These are phyloP conservation scores for Fusarium sp. DNA, from an alignment of 2,329 filamentous ascomycete species.

Conservation along the genomic window DNA sequence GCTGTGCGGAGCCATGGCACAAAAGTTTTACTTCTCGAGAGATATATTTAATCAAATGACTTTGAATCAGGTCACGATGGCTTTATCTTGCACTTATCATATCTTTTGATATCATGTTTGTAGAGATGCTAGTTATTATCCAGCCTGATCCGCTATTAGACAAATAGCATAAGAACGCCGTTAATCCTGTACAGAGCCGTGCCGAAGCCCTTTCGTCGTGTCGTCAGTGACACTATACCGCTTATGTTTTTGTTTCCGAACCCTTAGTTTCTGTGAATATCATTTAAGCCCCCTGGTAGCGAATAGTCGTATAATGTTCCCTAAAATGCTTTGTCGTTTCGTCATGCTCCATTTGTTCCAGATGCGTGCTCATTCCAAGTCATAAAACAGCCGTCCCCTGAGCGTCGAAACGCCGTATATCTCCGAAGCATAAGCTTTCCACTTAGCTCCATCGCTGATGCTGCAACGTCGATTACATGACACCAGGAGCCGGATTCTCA, in stretches of 20 bases:
- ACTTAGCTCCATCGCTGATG: not conserved
- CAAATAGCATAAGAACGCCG: conserved; percentile 38
- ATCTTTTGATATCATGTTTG: conserved; percentile 27
- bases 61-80: not conserved
- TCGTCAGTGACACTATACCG: conserved; percentile 10
- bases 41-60: not conserved
- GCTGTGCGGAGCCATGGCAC: not conserved
- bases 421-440: not conserved
- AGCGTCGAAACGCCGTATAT: not conserved
- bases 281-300: conserved; percentile 10
- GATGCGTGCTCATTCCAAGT: conserved; percentile 32
- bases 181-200: conserved; percentile 31
- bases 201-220: conserved; percentile 9
- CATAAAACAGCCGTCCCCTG: conserved; percentile 21
- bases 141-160: conserved; percentile 26
- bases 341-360: conserved; percentile 20
- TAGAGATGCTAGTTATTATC: conserved; percentile 28
- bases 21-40: not conserved
- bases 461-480: conserved; percentile 39
- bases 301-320: conserved; percentile 24
- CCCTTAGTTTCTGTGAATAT: conserved; percentile 9
- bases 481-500: conserved; percentile 67
- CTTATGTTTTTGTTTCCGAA: conserved; percentile 18
- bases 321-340: conserved; percentile 28
- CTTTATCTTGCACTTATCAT: conserved; percentile 1